Base-by-base conservation (phyloP, 371 early-diverging fungal genomes). In the Apophysomyces trapeziformis region DNA sequence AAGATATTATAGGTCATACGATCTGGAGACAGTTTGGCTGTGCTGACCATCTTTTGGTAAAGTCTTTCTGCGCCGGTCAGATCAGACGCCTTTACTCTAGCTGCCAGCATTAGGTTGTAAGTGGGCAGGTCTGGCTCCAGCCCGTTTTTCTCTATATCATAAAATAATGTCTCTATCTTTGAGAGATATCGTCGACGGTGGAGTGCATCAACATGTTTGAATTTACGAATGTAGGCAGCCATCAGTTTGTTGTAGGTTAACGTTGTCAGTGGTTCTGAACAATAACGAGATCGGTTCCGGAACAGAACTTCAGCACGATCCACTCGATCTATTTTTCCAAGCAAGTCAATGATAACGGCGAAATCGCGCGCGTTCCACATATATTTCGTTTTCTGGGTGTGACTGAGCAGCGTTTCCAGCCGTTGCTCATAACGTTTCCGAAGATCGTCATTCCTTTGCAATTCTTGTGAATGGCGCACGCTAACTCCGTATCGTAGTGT, bases 271-370 rank as follows among this genome's bases (percentile, higher is more conserved):
- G 63, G 46, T 12, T 64, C 67, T 26, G 61, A 38, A 38, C 72
- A 73, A 45, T 76, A 74, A 5, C 47, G 41, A 2, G 64, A 16
- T 46, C 72, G 45, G 32, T 69, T 68, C 13, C 75, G 63, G 61
- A 76, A 74, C 13, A 76, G 57, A 4, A 68, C 61, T 35, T 79
- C 79, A 38, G 71, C 79, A 21, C 71, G 62, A 12, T 68, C 67
- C 2, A 71, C 18, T 21, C 64, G 69, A 60, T 71, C 70, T 1
- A 79, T 39, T 46, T 63, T 61, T 26, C 74, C 79, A 38, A 71
- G 71, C 1, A 75, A 6, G 26, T 79, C 73, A 21, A 79, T 59
- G 11, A 74, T 56, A 35, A 46, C 67, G 14, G 68, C 58, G n/a
- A 74, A 68, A 46, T 74, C 72, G 8, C 57, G 59, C 13, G 60